A percentile compares a stretch with the other conserved stretches of the same genome.
Evolutionary conservation across 2,329 filamentous ascomycete genomes (phyloP).

Genomic region (Nemania bipapillata): DNA sequence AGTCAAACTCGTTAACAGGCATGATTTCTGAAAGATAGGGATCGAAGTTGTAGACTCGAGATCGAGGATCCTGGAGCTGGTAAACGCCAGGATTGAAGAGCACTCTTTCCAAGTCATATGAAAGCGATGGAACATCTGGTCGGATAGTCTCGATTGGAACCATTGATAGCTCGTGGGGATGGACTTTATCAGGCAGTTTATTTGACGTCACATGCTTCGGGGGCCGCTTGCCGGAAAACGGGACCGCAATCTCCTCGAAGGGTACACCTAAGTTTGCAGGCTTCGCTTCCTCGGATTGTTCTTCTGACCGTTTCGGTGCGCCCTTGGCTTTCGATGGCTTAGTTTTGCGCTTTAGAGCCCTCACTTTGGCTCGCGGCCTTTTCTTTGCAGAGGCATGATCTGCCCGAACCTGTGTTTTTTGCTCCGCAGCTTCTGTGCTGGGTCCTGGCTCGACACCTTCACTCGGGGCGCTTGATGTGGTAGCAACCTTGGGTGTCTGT

Average conservation of each 20-base stretch:
- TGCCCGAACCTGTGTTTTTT: not conserved
- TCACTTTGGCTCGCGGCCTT: not conserved
- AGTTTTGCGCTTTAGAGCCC: not conserved
- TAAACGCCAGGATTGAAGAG: constrained; percentile 96
- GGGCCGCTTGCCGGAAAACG: constrained; percentile 15
- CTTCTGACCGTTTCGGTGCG: not conserved
- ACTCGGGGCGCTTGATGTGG: not conserved
- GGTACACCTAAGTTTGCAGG: constrained; percentile 23
- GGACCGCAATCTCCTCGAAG: constrained; percentile 1
- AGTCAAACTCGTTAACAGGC: constrained; percentile 93
- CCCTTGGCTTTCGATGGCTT: not conserved
- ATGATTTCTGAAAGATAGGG: constrained; percentile 93
- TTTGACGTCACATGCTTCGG: not conserved
- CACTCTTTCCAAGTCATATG: constrained; percentile 85
- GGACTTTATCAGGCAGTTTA: constrained; percentile 43
- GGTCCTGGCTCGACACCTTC: not conserved
- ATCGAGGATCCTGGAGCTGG: constrained; percentile 86
- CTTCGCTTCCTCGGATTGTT: not conserved
- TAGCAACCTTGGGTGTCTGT: not conserved
- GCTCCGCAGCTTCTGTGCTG: not conserved
- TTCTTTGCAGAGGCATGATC: not conserved
- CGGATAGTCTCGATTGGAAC: constrained; percentile 51
- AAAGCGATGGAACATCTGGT: constrained; percentile 67
- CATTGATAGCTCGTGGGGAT: constrained; percentile 45
- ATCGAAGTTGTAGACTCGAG: constrained; percentile 94